Base-by-base conservation (phyloP, 306 rosid species). In the Ammopiptanthus mongolicus region DNA sequence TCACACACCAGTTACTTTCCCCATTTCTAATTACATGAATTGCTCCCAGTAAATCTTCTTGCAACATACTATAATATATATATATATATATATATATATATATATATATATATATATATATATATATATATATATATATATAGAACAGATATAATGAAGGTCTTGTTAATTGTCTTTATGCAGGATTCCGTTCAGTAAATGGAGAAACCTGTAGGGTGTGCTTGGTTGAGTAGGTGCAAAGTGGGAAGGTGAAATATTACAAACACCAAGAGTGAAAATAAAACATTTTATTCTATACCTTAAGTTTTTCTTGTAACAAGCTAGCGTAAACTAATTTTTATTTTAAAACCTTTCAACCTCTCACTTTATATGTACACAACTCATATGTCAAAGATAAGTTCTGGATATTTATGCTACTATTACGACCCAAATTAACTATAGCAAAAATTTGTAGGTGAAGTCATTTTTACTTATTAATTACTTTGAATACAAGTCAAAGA, bases 11-110 rank as follows among this genome's bases (percentile, higher is more conserved):
- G 22, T 67, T 18, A 12, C 47, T 55, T 55, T 65, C 36, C 58
- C 66, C 42, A 76, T 66, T 55, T 76, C 56, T 60, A 42, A 66
- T 66, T 29, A 3, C 67, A 31, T 55, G 22, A 76, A 76, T 66
- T 76, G 68, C 36, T 55, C 80, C 60, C 5, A n/a, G 74, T 76
- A 76, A 76, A 7, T 66, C 5, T 37, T 25, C 3, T 51, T 52
- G 17, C 17, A 46, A 46, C 23, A 37, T 11, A 37, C 42, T 13
- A 51, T 11, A 5, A 41, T 6, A n/a, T n/a, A n/a, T n/a, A n/a
- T n/a, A n/a, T n/a, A n/a, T n/a, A n/a, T n/a, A n/a, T n/a, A n/a
- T n/a, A n/a, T n/a, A n/a, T n/a, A n/a, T n/a, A n/a, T n/a, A n/a
- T n/a, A n/a, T n/a, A n/a, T n/a, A n/a, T n/a, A n/a, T n/a, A n/a